Conservation (phyloP, 2,329 filamentous ascomycete species). For the Xylaria sp. region DNA sequence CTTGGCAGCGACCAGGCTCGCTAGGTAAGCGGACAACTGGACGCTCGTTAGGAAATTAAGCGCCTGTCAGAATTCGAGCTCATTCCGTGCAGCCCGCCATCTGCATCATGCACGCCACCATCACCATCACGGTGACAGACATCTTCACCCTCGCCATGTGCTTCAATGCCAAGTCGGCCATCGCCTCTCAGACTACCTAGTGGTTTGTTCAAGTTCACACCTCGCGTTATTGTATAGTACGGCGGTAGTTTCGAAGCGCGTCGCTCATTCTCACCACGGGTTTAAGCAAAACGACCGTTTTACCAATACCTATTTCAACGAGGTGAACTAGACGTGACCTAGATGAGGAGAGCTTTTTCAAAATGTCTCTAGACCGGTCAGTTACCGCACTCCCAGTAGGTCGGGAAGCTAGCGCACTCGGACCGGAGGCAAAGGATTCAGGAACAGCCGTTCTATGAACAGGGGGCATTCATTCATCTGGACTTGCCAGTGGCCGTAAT, state of each 20-base stretch:
- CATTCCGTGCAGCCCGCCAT: constrained; percentile 16
- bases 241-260: no score
- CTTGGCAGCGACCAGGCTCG: constrained; percentile 22
- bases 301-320: neutral
- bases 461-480: constrained; percentile 14
- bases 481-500: constrained; percentile 34
- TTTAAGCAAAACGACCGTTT: no score
- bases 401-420: constrained; percentile 12
- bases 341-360: no score
- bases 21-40: neutral
- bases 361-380: no score
- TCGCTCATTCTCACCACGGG: no score
- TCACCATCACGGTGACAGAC: constrained; percentile 45
- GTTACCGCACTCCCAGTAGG: constrained; percentile 4
- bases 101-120: constrained; percentile 38
- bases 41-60: constrained; percentile 16
- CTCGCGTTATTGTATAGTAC: no score
- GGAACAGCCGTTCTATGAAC: constrained; percentile 27
- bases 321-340: neutral
- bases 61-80: constrained; percentile 21
- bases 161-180: constrained; percentile 17
- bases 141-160: constrained; percentile 33
- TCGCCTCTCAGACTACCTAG: neutral
- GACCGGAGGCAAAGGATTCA: constrained; percentile 24
- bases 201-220: neutral